Conservation (phyloP, 1,284 basidiomycete species). For the Sporisorium sorghi region DNA sequence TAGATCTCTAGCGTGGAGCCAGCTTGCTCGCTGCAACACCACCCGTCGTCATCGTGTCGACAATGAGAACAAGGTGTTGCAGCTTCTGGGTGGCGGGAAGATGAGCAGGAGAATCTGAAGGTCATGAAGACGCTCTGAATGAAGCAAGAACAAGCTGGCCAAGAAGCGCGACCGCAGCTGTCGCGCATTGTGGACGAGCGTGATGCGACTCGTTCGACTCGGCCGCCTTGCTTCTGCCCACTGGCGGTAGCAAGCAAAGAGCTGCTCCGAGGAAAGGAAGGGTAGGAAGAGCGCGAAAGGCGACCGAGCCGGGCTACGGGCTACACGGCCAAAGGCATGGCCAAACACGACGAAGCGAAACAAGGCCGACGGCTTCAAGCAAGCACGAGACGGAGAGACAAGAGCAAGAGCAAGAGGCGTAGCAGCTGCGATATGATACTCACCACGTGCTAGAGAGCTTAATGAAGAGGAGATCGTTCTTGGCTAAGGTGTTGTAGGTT, state of each 20-base stretch:
- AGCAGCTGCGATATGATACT: background rate
- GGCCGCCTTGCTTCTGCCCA: background rate
- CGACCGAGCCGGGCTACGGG: too few species aligned
- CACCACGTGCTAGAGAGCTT: background rate
- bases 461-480: background rate
- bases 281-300: too few species aligned
- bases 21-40: conserved; percentile 1
- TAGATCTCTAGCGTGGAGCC: background rate
- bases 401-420: too few species aligned
- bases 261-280: too few species aligned
- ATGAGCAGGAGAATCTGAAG: background rate
- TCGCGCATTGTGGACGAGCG: background rate
- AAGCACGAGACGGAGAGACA: background rate
- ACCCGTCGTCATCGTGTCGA: background rate
- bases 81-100: background rate
- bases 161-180: background rate
- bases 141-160: too few species aligned
- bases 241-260: background rate
- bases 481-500: background rate
- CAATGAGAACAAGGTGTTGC: background rate
- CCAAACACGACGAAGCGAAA: background rate
- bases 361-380: background rate
- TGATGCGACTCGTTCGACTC: background rate
- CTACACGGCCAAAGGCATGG: too few species aligned
- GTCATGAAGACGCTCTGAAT: too few species aligned